Conservation (phyloP, 1,284 basidiomycete species). For the Pseudozyma flocculosa region DNA sequence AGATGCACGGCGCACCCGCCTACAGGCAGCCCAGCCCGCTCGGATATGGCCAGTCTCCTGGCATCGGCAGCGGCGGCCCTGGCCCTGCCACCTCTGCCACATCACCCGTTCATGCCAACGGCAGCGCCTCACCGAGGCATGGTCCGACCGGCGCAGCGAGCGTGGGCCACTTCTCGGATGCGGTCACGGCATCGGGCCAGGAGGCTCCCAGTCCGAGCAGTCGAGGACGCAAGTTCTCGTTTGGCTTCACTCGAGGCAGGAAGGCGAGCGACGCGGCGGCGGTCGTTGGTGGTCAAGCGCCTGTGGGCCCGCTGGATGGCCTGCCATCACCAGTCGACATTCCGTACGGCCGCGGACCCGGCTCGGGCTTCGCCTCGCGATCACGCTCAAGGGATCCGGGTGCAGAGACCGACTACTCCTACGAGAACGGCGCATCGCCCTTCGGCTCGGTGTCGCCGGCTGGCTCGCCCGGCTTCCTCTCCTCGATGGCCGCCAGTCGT, state of each 20-base stretch:
- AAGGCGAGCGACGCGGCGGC: constrained; percentile 9
- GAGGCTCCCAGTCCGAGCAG: too few species aligned
- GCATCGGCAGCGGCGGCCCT: too few species aligned
- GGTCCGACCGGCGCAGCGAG: too few species aligned
- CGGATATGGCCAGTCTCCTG: not conserved
- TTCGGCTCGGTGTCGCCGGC: constrained; percentile 36
- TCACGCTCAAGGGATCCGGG: constrained; percentile 9
- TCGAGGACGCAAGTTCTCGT: constrained; percentile 11
- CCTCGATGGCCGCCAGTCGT: constrained; percentile 1
- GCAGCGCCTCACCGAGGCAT: not conserved
- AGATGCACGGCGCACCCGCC: too few species aligned
- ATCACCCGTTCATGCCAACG: not conserved
- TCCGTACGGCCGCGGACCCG: constrained; percentile 16
- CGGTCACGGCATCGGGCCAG: too few species aligned
- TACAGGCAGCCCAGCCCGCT: not conserved
- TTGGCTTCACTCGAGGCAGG: constrained; percentile 8
- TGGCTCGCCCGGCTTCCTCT: constrained; percentile 25
- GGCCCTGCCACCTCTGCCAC: not conserved
- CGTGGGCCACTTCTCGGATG: too few species aligned
- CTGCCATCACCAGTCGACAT: constrained; percentile 39
- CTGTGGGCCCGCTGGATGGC: constrained; percentile 24
- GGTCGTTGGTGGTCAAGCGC: not conserved
- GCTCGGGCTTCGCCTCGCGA: not conserved
- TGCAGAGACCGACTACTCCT: constrained; percentile 25
- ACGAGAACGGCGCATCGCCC: constrained; percentile 22